Base-by-base conservation (phyloP, 2,329 filamentous ascomycete species). In the Stachybotrys chlorohalonatus region DNA sequence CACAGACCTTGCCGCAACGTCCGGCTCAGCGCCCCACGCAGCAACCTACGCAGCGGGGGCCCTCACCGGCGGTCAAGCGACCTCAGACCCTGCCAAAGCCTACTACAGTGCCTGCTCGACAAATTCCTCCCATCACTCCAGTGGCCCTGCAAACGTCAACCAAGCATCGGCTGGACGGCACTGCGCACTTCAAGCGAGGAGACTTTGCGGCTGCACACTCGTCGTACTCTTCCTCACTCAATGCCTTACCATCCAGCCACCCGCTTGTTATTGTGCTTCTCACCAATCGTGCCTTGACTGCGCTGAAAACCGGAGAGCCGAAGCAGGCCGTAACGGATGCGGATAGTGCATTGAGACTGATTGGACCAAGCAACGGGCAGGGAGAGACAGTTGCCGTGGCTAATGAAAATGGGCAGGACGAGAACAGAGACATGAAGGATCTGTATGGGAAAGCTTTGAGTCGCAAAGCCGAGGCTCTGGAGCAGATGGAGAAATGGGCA, bases 401-500 rank as follows among this genome's bases (percentile, higher is more conserved):
- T 30, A 79, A 77, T 24, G 74, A 75, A 6, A 80, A 80, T 54
- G 73, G 75, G n/a, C 73, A 73, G 47, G 80, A 84, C 39, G 79
- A 86, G 54, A 75, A 75, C 17, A 94, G 95, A 61, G 87, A 93
- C 51, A 95, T 99, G 89, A 87, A 84, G 59, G 92, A 96, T 16
- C 89, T 96, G 58, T 97, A 88, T 66, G 92, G 90, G 53, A 99
- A 97, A 70, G 93, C 93, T 0, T 75, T 97, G 32, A 93, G 89
- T 73, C 87, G 94, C 53, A 97, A 97, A 74, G 94, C 94, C 1
- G 94, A 99, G 72, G 94, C 91, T 1, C 78, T 97, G 7, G 94
- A 99, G 70, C 88, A 96, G 66, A 87, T 99, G 78, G 94, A 99
- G 73, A 90, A 87, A 67, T 99, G 93, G 93, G 73, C 75, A 3